phyloP scores from a whole-genome alignment of 2,329 filamentous ascomycete genomes.

The Emergomyces orientalis region DNA sequence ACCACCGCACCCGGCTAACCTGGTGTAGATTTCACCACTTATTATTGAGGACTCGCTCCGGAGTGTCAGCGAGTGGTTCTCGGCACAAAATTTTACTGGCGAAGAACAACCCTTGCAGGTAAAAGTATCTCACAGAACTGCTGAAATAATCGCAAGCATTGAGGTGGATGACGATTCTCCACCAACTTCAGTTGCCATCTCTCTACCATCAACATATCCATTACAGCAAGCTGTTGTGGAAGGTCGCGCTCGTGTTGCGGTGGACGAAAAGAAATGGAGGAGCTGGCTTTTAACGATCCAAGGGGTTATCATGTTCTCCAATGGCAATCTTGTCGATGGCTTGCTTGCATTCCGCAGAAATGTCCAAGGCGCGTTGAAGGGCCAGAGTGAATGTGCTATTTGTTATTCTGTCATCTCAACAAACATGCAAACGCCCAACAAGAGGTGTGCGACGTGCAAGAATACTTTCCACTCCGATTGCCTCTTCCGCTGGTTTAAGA shows the following conservation, averaged over 20 bases:
- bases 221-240: constrained; percentile 68
- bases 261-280: constrained; percentile 87
- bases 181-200: constrained; percentile 70
- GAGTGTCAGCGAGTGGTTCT: constrained; percentile 34
- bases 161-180: constrained; percentile 80
- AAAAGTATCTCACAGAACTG: constrained; percentile 60
- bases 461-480: constrained; percentile 86
- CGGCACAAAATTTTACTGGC: constrained; percentile 37
- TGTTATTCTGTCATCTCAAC: constrained; percentile 90
- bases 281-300: constrained; percentile 82
- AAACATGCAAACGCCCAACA: constrained; percentile 84
- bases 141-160: constrained; percentile 75
- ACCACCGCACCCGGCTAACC: not conserved
- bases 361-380: constrained; percentile 77
- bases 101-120: constrained; percentile 50
- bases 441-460: constrained; percentile 84
- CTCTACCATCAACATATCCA: constrained; percentile 71
- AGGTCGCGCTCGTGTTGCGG: constrained; percentile 72
- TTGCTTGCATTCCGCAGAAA: constrained; percentile 78
- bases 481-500: constrained; percentile 95
- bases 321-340: constrained; percentile 80
- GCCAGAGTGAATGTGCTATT: constrained; percentile 90
- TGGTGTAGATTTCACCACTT: constrained; percentile 32
- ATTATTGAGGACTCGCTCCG: constrained; percentile 34
- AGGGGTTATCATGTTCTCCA: constrained; percentile 86